Evolutionary conservation across 352 stramenopile genomes (phyloP).

Genomic region (Globisporangium takayamanum): DNA sequence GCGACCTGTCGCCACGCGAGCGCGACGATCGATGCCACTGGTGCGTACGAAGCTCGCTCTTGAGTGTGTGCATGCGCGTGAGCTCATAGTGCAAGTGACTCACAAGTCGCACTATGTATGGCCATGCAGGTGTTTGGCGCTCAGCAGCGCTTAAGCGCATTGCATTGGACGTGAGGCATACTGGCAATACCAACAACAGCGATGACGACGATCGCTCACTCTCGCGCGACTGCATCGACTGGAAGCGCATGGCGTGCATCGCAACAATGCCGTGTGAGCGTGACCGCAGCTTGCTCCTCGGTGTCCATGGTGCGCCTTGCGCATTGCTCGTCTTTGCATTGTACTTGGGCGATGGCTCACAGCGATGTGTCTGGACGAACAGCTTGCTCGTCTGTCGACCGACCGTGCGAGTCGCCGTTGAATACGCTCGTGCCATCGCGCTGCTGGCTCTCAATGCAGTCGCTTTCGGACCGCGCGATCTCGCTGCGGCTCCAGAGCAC

Average conservation of each 20-base stretch:
- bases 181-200: neutral
- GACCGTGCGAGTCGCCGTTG: slow-evolving; percentile 20
- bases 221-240: slow-evolving; percentile 1
- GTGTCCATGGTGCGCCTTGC: slow-evolving; percentile 19
- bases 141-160: slow-evolving; percentile 7
- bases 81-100: neutral
- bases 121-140: slow-evolving; percentile 18
- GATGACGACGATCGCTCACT: slow-evolving; percentile 7
- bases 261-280: slow-evolving; percentile 12
- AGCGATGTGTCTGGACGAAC: neutral
- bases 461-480: slow-evolving; percentile 22
- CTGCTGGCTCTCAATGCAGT: slow-evolving; percentile 27
- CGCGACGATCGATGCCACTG: slow-evolving; percentile 7
- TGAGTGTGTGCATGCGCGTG: neutral
- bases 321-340: neutral
- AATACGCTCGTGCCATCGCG: slow-evolving; percentile 31
- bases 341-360: neutral
- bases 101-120: neutral
- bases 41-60: slow-evolving; percentile 4
- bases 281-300: slow-evolving; percentile 14
- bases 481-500: slow-evolving; percentile 12
- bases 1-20: slow-evolving; percentile 12
- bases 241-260: slow-evolving; percentile 25
- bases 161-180: slow-evolving; percentile 4
- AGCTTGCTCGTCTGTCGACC: slow-evolving; percentile 28